phyloP scores from a whole-genome alignment of 768 basidiomycete genomes.

The Clathrus columnatus region DNA sequence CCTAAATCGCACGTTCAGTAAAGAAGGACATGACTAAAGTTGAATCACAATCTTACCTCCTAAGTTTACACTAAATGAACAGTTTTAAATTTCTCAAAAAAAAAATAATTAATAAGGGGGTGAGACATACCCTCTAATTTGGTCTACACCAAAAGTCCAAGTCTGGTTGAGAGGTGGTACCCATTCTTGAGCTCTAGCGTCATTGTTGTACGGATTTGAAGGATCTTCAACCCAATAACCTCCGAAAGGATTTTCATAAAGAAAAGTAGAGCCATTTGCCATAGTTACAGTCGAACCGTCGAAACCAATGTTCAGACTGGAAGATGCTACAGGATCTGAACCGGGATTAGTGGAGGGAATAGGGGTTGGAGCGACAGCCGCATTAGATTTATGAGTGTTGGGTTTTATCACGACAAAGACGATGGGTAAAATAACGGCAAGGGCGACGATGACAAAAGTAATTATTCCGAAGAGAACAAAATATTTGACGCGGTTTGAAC shows the following conservation, averaged over 20 bases:
- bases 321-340: conserved; percentile 16
- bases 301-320: conserved; percentile 40
- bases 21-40: not conserved
- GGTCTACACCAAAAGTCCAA: conserved; percentile 63
- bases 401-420: conserved; percentile 17
- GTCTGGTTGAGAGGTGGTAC: conserved; percentile 67
- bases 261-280: conserved; percentile 63
- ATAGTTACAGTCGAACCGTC: conserved; percentile 59
- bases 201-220: conserved; percentile 65
- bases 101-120: conserved; percentile 5
- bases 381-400: conserved; percentile 1
- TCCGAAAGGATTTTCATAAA: conserved; percentile 69
- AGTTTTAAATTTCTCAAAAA: conserved; percentile 10
- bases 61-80: conserved; percentile 5
- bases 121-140: conserved; percentile 44
- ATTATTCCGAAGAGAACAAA: conserved; percentile 2
- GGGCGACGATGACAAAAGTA: conserved; percentile 10
- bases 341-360: not conserved
- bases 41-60: conserved; percentile 4
- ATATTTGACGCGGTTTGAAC: not conserved
- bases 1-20: not conserved
- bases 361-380: not conserved
- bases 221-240: conserved; percentile 65
- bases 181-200: conserved; percentile 70
- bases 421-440: conserved; percentile 16